Percentiles rank a stretch among this genome's conserved stretches.
phyloP scores from a whole-genome alignment of 768 basidiomycete genomes.

The Calocybe cyanea region DNA sequence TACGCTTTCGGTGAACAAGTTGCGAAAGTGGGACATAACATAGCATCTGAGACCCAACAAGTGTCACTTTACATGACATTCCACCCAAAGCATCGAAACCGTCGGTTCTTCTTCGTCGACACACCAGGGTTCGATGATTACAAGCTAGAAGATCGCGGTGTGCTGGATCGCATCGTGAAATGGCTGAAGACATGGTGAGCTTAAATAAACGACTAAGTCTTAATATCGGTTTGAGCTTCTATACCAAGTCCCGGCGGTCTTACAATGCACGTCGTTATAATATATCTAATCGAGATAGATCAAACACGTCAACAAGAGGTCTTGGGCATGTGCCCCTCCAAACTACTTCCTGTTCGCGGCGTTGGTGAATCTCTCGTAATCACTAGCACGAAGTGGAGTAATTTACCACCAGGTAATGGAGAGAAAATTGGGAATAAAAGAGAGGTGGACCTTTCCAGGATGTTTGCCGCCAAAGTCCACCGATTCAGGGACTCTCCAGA shows the following conservation, averaged over 20 bases:
- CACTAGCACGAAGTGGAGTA: constrained; percentile 5
- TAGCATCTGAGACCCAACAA: constrained; percentile 11
- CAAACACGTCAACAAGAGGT: constrained; percentile 1
- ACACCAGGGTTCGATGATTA: constrained; percentile 11
- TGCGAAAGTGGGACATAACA: constrained; percentile 7
- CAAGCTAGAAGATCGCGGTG: background rate
- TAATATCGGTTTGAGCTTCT: no score
- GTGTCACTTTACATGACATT: constrained; percentile 7
- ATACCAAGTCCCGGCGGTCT: no score
- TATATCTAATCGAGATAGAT: constrained; percentile 9
- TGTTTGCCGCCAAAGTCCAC: background rate
- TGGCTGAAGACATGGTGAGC: constrained; percentile 7
- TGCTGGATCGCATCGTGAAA: constrained; percentile 2
- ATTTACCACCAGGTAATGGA: background rate
- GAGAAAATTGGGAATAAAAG: background rate
- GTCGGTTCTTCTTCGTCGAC: constrained; percentile 9
- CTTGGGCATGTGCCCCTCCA: background rate
- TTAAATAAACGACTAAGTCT: no score
- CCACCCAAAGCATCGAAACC: background rate
- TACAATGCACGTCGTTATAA: background rate
- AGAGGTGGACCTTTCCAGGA: background rate
- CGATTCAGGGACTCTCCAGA: background rate
- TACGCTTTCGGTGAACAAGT: constrained; percentile 1
- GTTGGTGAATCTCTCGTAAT: background rate
- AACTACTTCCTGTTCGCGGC: background rate